Percentiles rank a stretch among this genome's conserved stretches.
phyloP scores from a whole-genome alignment of 495 filamentous ascomycete genomes.

The Darksidea phi region DNA sequence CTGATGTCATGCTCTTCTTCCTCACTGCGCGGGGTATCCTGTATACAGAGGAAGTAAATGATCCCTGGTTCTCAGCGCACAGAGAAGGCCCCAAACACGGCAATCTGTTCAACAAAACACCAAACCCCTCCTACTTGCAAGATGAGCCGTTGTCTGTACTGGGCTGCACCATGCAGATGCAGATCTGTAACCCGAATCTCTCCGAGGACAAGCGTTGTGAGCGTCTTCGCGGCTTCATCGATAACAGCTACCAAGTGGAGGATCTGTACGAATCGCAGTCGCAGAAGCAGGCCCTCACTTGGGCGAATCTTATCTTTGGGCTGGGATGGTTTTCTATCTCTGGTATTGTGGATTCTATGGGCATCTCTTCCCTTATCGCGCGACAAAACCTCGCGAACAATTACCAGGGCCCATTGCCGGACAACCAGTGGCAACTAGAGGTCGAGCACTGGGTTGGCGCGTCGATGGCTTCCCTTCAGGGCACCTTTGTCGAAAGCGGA shows the following conservation, averaged over 20 bases:
- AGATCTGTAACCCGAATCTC: slow-evolving; percentile 18
- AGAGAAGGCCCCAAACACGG: not conserved
- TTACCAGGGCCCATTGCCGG: not conserved
- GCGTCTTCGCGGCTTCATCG: not conserved
- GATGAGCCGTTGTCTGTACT: slow-evolving; percentile 2
- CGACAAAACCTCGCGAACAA: slow-evolving; percentile 3
- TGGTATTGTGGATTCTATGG: slow-evolving; percentile 1
- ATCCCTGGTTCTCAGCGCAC: slow-evolving; percentile 7
- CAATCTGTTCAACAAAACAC: not conserved
- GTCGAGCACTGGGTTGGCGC: slow-evolving; percentile 14
- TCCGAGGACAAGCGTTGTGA: not conserved
- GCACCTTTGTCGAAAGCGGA: slow-evolving; percentile 1
- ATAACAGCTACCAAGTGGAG: not conserved
- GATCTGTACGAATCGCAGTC: not conserved
- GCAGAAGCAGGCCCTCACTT: slow-evolving; percentile 1
- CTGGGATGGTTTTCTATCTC: slow-evolving; percentile 11
- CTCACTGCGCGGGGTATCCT: slow-evolving; percentile 2
- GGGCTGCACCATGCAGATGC: slow-evolving; percentile 9
- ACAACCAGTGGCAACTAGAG: slow-evolving; percentile 22
- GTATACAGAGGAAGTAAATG: not conserved
- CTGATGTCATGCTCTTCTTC: slow-evolving; percentile 16
- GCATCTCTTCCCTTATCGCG: slow-evolving; percentile 1
- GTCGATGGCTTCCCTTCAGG: slow-evolving; percentile 1
- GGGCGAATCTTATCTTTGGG: not conserved
- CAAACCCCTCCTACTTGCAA: not conserved